Percentiles rank a stretch among this genome's conserved stretches.
phyloP scores from a whole-genome alignment of 1,139 yeast genomes.

The Blastobotrys apis region DNA sequence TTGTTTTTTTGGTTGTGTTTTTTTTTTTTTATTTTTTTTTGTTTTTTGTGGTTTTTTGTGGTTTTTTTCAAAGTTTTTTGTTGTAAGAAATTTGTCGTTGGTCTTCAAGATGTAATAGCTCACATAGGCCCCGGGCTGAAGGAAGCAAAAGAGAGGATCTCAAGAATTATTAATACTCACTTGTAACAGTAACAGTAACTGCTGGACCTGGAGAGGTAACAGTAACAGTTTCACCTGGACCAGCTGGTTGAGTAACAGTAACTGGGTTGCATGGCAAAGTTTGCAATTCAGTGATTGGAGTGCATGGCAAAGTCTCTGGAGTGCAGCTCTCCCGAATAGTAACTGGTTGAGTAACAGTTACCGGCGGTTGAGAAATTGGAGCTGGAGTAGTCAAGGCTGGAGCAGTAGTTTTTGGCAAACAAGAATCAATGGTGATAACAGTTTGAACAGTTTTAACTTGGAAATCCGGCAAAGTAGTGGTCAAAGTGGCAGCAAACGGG shows the following conservation, averaged over 20 bases:
- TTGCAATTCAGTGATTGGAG: constrained; percentile 12
- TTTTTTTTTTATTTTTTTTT: neutral
- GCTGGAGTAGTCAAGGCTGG: constrained; percentile 15
- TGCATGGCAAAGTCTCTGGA: constrained; percentile 16
- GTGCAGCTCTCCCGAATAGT: constrained; percentile 6
- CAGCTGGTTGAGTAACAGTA: constrained; percentile 16
- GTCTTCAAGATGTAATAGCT: too few relatives aligned
- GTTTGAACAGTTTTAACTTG: constrained; percentile 19
- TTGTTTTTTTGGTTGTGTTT: neutral
- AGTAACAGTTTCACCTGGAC: neutral
- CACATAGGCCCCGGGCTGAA: too few relatives aligned
- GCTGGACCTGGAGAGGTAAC: neutral
- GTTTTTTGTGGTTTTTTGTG: neutral
- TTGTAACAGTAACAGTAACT: constrained; percentile 1
- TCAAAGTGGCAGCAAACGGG: constrained; percentile 29
- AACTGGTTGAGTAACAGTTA: constrained; percentile 15
- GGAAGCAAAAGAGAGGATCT: too few relatives aligned
- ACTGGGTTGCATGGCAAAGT: constrained; percentile 15
- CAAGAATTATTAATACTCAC: too few relatives aligned
- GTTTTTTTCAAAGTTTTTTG: neutral
- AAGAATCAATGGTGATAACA: constrained; percentile 19
- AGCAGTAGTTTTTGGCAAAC: constrained; percentile 14
- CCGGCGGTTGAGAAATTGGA: constrained; percentile 15
- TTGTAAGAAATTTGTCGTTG: neutral
- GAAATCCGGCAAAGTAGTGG: constrained; percentile 26